Evolutionary conservation across 1,139 yeast genomes (phyloP).

Genomic region (Candida dubliniensis): DNA sequence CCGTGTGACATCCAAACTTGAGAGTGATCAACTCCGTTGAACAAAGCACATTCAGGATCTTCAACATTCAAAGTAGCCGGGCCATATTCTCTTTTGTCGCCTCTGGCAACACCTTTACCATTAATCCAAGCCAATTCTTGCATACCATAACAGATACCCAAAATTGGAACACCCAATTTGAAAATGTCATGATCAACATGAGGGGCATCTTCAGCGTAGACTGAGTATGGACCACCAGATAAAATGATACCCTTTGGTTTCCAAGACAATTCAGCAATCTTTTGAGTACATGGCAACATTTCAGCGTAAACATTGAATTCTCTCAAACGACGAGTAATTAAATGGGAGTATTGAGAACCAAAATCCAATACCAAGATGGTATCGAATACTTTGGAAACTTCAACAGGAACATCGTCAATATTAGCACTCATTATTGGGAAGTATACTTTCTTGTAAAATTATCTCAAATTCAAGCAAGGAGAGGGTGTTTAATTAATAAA

Average conservation of each 20-base stretch:
- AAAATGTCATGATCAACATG: conserved; percentile 95
- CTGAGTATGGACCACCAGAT: conserved; percentile 98
- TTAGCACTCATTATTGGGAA: conserved; percentile 4
- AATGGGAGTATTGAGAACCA: conserved; percentile 97
- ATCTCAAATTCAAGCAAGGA: background rate
- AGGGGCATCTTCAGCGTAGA: conserved; percentile 91
- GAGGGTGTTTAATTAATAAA: conserved; percentile 2
- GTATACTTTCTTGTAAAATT: background rate
- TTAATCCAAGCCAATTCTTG: conserved; percentile 99
- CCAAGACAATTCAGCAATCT: conserved; percentile 87
- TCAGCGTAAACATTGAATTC: conserved; percentile 98
- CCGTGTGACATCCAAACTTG: conserved; percentile 99
- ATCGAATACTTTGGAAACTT: conserved; percentile 85
- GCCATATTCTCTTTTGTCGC: conserved; percentile 98
- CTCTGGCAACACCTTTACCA: conserved; percentile 93
- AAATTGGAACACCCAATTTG: conserved; percentile 86
- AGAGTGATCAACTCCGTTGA: conserved; percentile 86
- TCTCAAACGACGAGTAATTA: conserved; percentile 95
- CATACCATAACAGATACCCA: conserved; percentile 99
- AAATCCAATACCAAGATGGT: conserved; percentile 96
- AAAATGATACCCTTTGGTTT: conserved; percentile 95
- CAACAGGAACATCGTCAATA: conserved; percentile 41
- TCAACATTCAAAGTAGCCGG: conserved; percentile 85
- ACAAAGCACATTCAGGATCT: conserved; percentile 68
- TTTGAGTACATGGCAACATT: conserved; percentile 98